Conservation (phyloP, 768 basidiomycete species). For the Boletus rubescentipes region DNA sequence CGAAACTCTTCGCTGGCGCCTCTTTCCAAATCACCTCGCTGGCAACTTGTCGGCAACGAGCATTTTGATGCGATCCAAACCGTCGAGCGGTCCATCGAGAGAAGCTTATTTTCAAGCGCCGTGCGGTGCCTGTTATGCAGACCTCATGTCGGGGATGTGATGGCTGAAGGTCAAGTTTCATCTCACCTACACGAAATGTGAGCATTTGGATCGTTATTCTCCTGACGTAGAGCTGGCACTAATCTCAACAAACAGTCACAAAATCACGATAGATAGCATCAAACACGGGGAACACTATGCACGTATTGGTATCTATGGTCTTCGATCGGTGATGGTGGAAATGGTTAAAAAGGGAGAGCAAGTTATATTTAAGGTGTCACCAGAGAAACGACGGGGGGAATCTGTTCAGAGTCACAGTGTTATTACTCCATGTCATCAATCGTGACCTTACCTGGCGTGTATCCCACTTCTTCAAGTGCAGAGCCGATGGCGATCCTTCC, state of each 20-base stretch:
- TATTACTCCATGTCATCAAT: no score
- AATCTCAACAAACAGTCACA: background rate
- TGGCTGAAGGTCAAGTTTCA: background rate
- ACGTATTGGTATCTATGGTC: background rate
- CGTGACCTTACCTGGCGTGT: no score
- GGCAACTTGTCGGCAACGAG: constrained; percentile 4
- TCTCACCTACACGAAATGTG: background rate
- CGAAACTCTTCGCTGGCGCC: background rate
- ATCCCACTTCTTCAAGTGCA: no score
- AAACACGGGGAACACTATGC: background rate
- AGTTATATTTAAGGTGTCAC: background rate
- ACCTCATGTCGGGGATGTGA: background rate
- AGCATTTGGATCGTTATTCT: background rate
- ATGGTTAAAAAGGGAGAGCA: constrained; percentile 3
- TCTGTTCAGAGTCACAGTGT: no score
- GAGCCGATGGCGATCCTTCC: no score
- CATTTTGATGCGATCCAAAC: background rate
- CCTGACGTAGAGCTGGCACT: background rate
- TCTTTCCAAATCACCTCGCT: background rate
- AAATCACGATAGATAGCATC: fast-evolving
- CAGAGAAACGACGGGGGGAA: background rate
- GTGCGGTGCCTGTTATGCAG: constrained; percentile 2
- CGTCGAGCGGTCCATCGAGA: background rate
- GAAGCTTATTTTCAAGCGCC: fast-evolving
- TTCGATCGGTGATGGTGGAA: background rate